A percentile compares a stretch with the other conserved stretches of the same genome.
These are phyloP conservation scores for Leptographium radiaticola DNA, from an alignment of 2,329 filamentous ascomycete species.

Conservation along the genomic window DNA sequence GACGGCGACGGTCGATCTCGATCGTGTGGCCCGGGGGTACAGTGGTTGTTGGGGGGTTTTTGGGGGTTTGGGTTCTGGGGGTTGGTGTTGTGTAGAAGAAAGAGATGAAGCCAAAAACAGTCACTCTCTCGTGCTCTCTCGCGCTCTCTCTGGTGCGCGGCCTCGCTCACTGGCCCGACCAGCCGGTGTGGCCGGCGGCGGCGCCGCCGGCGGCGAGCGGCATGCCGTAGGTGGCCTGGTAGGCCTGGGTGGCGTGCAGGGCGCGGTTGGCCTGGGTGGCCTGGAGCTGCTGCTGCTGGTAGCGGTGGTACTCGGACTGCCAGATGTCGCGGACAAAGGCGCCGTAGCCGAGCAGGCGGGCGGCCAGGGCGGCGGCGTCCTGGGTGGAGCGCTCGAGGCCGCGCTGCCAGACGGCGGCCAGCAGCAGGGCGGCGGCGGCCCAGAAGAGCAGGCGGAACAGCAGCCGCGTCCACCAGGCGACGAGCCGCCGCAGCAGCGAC, in stretches of 20 bases:
- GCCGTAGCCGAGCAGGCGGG: slow-evolving; percentile 32
- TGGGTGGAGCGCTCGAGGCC: slow-evolving; percentile 50
- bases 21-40: no score
- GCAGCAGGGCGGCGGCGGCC: slow-evolving; percentile 40
- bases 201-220: not conserved
- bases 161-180: slow-evolving; percentile 2
- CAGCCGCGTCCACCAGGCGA: slow-evolving; percentile 67
- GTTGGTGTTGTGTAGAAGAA: no score
- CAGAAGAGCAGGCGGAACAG: slow-evolving; percentile 51
- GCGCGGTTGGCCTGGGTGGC: slow-evolving; percentile 5
- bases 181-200: not conserved
- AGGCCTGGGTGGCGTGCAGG: no score
- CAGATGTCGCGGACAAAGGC: slow-evolving; percentile 39
- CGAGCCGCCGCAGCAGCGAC: slow-evolving; percentile 54
- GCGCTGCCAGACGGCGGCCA: slow-evolving; percentile 48
- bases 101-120: not conserved
- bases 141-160: not conserved
- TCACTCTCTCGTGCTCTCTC: not conserved
- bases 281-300: slow-evolving; percentile 34
- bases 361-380: slow-evolving; percentile 36
- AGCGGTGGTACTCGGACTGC: slow-evolving; percentile 42
- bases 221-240: slow-evolving; percentile 1
- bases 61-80: no score
- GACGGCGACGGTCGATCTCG: no score
- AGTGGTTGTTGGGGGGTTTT: no score